phyloP scores from a whole-genome alignment of 257 asterid species.

The Pogostemon cablin region DNA sequence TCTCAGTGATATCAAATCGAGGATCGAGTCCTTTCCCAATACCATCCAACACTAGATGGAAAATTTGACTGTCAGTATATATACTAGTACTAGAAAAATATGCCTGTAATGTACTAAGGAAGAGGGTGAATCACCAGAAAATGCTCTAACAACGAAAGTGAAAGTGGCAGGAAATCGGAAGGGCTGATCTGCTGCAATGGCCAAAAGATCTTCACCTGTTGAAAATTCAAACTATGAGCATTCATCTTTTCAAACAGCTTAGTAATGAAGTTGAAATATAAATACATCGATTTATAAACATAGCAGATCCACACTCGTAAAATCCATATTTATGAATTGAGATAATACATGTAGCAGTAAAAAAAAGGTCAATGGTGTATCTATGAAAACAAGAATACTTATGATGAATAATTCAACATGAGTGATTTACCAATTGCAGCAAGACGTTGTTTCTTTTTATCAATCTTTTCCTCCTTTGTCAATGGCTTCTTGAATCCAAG shows the following conservation, averaged over 20 bases:
- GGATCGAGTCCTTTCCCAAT: slow-evolving; percentile 99
- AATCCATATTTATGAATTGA: neutral
- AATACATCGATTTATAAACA: slow-evolving; percentile 4
- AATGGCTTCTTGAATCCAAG: slow-evolving; percentile 89
- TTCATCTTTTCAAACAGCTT: neutral
- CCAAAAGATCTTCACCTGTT: slow-evolving; percentile 92
- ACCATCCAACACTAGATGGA: slow-evolving; percentile 85
- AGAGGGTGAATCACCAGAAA: slow-evolving; percentile 64
- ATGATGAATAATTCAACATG: slow-evolving; percentile 14
- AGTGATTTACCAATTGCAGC: slow-evolving; percentile 85
- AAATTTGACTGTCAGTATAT: slow-evolving; percentile 31
- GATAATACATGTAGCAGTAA: neutral
- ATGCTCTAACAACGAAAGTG: slow-evolving; percentile 94
- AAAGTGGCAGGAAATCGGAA: slow-evolving; percentile 98
- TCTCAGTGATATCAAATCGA: slow-evolving; percentile 97
- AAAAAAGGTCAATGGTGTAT: no score
- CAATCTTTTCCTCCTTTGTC: slow-evolving; percentile 76
- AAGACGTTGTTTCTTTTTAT: slow-evolving; percentile 84
- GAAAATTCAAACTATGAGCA: neutral
- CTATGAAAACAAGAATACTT: neutral
- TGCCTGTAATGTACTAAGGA: neutral
- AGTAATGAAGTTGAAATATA: neutral
- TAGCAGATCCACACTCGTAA: neutral
- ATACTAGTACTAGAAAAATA: slow-evolving; percentile 27
- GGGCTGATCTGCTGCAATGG: slow-evolving; percentile 97